These are phyloP conservation scores for Agaricus subrufescens DNA, from an alignment of 768 basidiomycete species.

Conservation along the genomic window DNA sequence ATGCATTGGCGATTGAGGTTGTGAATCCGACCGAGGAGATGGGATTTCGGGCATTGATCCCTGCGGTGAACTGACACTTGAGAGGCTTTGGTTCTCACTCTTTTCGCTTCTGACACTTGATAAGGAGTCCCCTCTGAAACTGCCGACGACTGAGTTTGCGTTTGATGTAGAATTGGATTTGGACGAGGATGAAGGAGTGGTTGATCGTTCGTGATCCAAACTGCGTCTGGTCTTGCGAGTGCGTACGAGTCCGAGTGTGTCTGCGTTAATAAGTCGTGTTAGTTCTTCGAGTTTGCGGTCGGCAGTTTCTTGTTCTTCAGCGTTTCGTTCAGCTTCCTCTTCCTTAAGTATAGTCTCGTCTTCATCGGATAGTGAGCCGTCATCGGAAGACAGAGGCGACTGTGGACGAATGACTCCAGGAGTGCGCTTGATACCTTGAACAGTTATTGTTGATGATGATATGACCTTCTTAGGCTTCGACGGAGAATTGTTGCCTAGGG, in stretches of 20 bases:
- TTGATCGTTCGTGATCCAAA: constrained; percentile 40
- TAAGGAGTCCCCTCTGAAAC: constrained; percentile 32
- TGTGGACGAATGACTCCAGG: constrained; percentile 34
- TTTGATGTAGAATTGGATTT: constrained; percentile 26
- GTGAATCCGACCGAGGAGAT: constrained; percentile 59
- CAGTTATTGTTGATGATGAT: constrained; percentile 72
- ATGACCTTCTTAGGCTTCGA: constrained; percentile 44
- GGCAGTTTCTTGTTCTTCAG: constrained; percentile 65
- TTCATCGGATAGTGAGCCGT: constrained; percentile 50
- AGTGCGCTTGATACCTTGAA: constrained; percentile 46
- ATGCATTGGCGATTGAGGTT: constrained; percentile 42
- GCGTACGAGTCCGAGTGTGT: constrained; percentile 65
- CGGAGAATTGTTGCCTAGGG: constrained; percentile 51
- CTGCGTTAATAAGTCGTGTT: constrained; percentile 69
- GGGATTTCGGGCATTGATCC: constrained; percentile 82
- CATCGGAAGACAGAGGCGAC: constrained; percentile 49
- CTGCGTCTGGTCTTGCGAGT: constrained; percentile 25
- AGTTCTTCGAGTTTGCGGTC: constrained; percentile 66
- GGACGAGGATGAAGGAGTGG: constrained; percentile 9
- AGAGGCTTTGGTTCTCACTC: constrained; percentile 67
- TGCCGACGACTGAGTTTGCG: constrained; percentile 25
- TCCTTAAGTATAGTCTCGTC: constrained; percentile 54
- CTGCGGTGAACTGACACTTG: constrained; percentile 68
- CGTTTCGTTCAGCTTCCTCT: constrained; percentile 63
- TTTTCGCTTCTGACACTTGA: constrained; percentile 44